Evolutionary conservation across 768 basidiomycete genomes (phyloP), one percentile per base, ranked within the genome.

Genomic region (Botryobasidium botryosum): DNA sequence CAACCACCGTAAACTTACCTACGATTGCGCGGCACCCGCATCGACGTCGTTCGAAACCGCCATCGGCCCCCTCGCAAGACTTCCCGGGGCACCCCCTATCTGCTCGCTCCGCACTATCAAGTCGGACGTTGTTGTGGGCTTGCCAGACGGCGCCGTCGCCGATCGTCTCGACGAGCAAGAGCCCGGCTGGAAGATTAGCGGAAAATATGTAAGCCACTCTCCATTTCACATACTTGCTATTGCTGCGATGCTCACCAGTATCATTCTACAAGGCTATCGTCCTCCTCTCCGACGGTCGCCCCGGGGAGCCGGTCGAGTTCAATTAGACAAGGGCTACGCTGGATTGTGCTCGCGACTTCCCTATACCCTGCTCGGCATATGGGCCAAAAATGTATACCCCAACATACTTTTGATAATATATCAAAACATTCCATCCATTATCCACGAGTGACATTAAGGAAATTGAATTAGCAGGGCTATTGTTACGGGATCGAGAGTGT

Each of bases 231-330:
- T n/a, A n/a, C n/a, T n/a, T n/a, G n/a, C n/a, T n/a, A n/a, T n/a
- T n/a, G n/a, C n/a, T n/a, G n/a, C n/a, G n/a, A n/a, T n/a, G n/a
- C n/a, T n/a, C n/a, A n/a, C n/a, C n/a, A n/a, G n/a, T n/a, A n/a
- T n/a, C n/a, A n/a, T n/a, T n/a, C n/a, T n/a, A n/a, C n/a, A n/a
- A 85, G 83, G 88, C 88, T 52, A 77, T 91, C 48, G 79, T 91
- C 4, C 72, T 91, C 7, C 62, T 91, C 26, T 86, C 83, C 3
- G 79, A 85, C 45, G 88, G 88, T 29, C 78, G 83, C 46, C 87
- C 87, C 24, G 85, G 83, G 38, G 86, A 91, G 62, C 77, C 78
- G 57, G 82, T 90, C 42, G 71, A 70, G n/a, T 82, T 84, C 25
- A 18, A 28, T 7, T 42, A 48, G 36, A 7, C n/a, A n/a, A n/a